Conservation (phyloP, 768 basidiomycete species). For the Jaapia argillacea region DNA sequence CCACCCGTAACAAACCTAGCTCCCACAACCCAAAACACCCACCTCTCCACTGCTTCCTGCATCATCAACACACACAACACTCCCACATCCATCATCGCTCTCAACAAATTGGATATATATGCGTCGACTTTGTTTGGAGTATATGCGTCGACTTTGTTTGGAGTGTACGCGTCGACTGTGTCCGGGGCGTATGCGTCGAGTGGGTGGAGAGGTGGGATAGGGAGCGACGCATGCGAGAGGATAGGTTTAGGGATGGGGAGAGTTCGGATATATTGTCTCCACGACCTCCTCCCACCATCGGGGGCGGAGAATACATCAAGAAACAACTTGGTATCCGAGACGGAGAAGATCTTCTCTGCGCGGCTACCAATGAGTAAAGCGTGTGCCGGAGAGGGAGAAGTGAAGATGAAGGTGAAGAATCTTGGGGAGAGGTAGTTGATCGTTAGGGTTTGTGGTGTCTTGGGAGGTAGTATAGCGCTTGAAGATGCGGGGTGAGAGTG, state of each 20-base stretch:
- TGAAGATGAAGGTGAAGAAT: conserved; percentile 37
- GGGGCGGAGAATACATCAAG: conserved; percentile 19
- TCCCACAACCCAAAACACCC: conserved; percentile 23
- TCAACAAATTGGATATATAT: conserved; percentile 7
- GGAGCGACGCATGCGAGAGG: conserved; percentile 4
- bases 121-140: conserved; percentile 3
- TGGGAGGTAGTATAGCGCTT: too few relatives aligned
- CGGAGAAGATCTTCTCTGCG: conserved; percentile 27
- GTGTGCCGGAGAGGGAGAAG: conserved; percentile 32
- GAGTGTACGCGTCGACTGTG: conserved; percentile 3
- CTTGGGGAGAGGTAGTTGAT: conserved; percentile 35
- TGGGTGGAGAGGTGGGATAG: conserved; percentile 18
- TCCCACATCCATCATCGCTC: too few relatives aligned
- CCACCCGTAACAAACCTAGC: conserved; percentile 40
- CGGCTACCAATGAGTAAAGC: conserved; percentile 28
- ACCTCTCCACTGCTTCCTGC: conserved; percentile 27
- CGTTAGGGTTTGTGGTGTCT: too few relatives aligned
- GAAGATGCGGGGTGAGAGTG: too few relatives aligned
- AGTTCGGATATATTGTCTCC: conserved; percentile 5
- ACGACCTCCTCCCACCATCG: background rate
- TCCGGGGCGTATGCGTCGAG: conserved; percentile 12
- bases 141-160: conserved; percentile 1
- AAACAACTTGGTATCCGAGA: conserved; percentile 27
- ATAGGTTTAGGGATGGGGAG: conserved; percentile 5
- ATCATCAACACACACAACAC: conserved; percentile 17